Evolutionary conservation across 345 rosid species (phyloP).

Genomic region (Pseudoturritis turrita): DNA sequence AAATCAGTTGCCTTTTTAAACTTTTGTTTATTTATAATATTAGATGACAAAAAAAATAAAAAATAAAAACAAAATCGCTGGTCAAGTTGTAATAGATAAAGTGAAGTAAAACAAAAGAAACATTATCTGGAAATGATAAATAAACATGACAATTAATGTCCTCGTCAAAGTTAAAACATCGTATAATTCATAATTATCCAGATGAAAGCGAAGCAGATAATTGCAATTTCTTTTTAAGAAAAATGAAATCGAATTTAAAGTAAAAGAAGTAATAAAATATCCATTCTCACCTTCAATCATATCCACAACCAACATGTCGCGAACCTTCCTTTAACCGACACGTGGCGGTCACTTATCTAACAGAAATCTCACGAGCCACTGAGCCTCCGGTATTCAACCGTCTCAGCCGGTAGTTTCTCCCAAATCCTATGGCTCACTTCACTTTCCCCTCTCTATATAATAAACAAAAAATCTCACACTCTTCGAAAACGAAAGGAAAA

Average conservation of each 20-base stretch:
- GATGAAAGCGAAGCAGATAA: slow-evolving; percentile 3
- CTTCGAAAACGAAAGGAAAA: neutral
- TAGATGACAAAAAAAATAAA: no score
- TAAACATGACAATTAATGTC: neutral
- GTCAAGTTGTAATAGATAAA: neutral
- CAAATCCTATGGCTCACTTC: slow-evolving; percentile 9
- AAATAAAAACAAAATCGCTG: neutral
- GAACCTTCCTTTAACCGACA: slow-evolving; percentile 10
- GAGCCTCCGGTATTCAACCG: slow-evolving; percentile 4
- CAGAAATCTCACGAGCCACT: neutral
- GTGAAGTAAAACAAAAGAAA: neutral
- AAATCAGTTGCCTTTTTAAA: no score
- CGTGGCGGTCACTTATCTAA: slow-evolving; percentile 22
- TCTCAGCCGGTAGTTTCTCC: slow-evolving; percentile 25
- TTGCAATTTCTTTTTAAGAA: neutral
- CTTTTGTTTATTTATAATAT: no score
- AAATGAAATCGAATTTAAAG: neutral
- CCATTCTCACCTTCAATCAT: slow-evolving; percentile 16
- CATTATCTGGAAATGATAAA: neutral
- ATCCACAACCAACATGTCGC: slow-evolving; percentile 27
- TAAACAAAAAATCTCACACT: neutral
- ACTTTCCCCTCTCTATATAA: slow-evolving; percentile 13
- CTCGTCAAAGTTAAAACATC: slow-evolving; percentile 9
- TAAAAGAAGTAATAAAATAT: slow-evolving; percentile 6
- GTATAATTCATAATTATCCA: slow-evolving; percentile 9